Conservation (phyloP, 495 filamentous ascomycete species). For the Xanthoparmelia taractica region DNA sequence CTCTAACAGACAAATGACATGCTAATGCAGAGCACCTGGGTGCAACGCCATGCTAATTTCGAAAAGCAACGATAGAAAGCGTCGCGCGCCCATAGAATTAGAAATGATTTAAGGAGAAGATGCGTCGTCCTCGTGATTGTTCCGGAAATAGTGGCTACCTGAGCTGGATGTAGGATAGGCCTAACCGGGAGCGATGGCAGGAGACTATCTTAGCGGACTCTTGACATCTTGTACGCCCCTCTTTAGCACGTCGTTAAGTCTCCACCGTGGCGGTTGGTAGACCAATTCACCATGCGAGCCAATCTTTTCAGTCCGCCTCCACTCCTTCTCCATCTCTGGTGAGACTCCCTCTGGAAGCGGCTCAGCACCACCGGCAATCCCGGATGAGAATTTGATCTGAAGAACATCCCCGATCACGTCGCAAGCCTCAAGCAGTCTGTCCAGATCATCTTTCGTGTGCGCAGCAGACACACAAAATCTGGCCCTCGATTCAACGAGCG, state of each 20-base stretch:
- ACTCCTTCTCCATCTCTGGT: constrained; percentile 63
- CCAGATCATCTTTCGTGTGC: constrained; percentile 96
- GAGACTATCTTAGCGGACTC: constrained; percentile 30
- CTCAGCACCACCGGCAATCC: constrained; percentile 78
- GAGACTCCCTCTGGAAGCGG: constrained; percentile 61
- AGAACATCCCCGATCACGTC: constrained; percentile 88
- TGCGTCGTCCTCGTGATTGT: background rate
- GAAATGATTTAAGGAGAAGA: background rate
- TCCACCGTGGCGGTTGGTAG: constrained; percentile 33
- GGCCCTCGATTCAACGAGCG: constrained; percentile 85
- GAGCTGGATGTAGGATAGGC: constrained; percentile 1
- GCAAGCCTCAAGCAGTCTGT: constrained; percentile 80
- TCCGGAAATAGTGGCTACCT: background rate
- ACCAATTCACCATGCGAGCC: constrained; percentile 13
- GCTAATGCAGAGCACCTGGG: background rate
- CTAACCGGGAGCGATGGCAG: background rate
- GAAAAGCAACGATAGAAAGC: background rate
- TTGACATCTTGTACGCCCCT: constrained; percentile 34
- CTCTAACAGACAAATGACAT: background rate
- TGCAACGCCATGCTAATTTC: background rate
- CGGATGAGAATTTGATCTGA: constrained; percentile 92
- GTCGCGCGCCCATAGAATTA: background rate
- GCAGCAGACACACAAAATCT: constrained; percentile 93
- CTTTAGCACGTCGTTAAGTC: constrained; percentile 32
- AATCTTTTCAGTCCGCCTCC: constrained; percentile 40